Conservation (phyloP, 805 yeast species). For the Pichia eremophila region DNA sequence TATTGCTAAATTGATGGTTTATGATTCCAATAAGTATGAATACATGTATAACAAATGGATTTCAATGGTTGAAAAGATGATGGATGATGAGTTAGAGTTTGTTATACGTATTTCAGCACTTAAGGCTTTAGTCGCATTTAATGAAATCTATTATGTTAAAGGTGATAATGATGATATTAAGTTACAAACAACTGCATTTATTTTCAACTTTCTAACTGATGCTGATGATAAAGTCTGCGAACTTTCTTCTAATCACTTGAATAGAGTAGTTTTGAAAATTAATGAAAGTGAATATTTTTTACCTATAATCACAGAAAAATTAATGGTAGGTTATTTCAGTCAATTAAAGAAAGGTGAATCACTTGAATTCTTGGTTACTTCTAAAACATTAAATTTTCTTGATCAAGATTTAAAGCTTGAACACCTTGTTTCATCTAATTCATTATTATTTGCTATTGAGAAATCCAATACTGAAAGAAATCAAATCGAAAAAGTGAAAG, state of each 20-base stretch:
- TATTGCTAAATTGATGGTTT: constrained; percentile 13
- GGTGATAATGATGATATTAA: constrained; percentile 2
- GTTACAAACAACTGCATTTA: constrained; percentile 2
- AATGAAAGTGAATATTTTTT: constrained; percentile 1
- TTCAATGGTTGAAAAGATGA: constrained; percentile 18
- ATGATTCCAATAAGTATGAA: constrained; percentile 2
- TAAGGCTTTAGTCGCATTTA: constrained; percentile 31
- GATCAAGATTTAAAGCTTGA: constrained; percentile 4
- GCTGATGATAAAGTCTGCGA: constrained; percentile 58
- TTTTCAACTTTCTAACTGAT: constrained; percentile 40
- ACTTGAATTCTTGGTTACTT: constrained; percentile 1
- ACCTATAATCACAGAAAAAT: constrained; percentile 27
- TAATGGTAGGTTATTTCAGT: constrained; percentile 13
- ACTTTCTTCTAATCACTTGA: constrained; percentile 34
- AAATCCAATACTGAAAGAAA: constrained; percentile 58
- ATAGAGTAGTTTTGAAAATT: constrained; percentile 20
- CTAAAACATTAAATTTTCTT: constrained; percentile 5
- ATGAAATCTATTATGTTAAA: constrained; percentile 4
- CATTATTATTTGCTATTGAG: constrained; percentile 54
- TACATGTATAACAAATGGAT: constrained; percentile 21
- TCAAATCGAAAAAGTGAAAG: constrained; percentile 23
- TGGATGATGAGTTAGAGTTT: constrained; percentile 36
- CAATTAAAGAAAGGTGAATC: not conserved
- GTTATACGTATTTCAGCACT: constrained; percentile 38
- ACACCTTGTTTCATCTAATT: constrained; percentile 14